Evolutionary conservation across 768 basidiomycete genomes (phyloP).

Genomic region (Porphyrellus cyaneotinctus): DNA sequence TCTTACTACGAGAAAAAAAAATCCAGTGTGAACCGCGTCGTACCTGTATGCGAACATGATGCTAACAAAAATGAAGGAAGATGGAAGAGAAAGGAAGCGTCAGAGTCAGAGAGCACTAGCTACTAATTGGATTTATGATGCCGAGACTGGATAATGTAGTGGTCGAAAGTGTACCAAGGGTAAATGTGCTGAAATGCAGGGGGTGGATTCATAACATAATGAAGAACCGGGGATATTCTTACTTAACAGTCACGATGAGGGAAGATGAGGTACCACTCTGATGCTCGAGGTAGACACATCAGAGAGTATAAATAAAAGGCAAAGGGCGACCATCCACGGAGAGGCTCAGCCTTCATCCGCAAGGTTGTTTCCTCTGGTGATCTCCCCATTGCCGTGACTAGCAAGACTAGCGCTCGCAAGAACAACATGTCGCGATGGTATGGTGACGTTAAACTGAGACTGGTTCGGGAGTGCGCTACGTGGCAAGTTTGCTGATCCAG

Average conservation of each 20-base stretch:
- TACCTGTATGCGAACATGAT: constrained; percentile 18
- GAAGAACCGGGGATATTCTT: constrained; percentile 5
- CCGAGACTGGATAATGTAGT: constrained; percentile 26
- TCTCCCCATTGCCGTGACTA: constrained; percentile 16
- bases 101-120: constrained; percentile 4
- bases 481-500: constrained; percentile 35
- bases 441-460: constrained; percentile 41
- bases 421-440: constrained; percentile 20
- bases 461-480: constrained; percentile 54
- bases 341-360: constrained; percentile 32
- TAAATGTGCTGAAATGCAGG: constrained; percentile 22
- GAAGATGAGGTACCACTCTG: background rate
- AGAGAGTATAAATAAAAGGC: background rate
- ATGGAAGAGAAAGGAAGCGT: background rate
- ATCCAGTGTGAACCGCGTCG: constrained; percentile 12
- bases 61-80: constrained; percentile 7
- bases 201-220: constrained; percentile 6
- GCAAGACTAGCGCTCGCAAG: constrained; percentile 1
- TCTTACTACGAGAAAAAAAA: constrained; percentile 2
- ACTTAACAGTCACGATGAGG: constrained; percentile 13
- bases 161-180: constrained; percentile 4
- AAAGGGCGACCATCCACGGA: constrained; percentile 15
- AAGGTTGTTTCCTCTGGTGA: constrained; percentile 9
- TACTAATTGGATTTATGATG: constrained; percentile 29
- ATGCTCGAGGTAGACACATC: background rate